Conservation (phyloP, 2,329 filamentous ascomycete species). For the Madurella mycetomatis region DNA sequence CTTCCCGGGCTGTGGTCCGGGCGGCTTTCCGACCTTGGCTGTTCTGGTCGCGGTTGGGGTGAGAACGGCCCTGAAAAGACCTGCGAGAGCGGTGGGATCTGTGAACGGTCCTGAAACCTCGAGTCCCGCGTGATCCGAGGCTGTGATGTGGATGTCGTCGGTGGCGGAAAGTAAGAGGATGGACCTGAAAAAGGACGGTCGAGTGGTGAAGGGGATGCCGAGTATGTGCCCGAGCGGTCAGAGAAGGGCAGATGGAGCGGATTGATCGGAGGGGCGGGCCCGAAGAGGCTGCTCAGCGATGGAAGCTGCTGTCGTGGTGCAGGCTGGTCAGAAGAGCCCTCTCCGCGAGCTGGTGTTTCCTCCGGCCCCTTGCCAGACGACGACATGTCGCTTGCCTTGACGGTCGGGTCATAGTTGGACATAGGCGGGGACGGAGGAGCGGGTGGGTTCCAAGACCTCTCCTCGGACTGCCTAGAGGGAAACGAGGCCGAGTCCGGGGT, state of each 20-base stretch:
- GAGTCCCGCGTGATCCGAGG: slow-evolving; percentile 45
- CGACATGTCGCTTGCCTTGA: slow-evolving; percentile 41
- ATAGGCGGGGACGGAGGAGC: slow-evolving; percentile 51
- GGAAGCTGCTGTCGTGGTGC: slow-evolving; percentile 47
- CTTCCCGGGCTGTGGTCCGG: slow-evolving; percentile 34
- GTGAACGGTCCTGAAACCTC: slow-evolving; percentile 42
- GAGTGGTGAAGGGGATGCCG: slow-evolving; percentile 40
- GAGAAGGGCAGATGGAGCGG: slow-evolving; percentile 43
- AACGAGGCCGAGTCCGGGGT: slow-evolving; percentile 48
- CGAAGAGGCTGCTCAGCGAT: slow-evolving; percentile 54
- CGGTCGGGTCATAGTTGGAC: slow-evolving; percentile 52
- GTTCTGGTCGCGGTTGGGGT: slow-evolving; percentile 41
- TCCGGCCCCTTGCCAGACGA: slow-evolving; percentile 39
- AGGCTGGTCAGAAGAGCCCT: slow-evolving; percentile 27
- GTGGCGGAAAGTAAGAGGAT: slow-evolving; percentile 43
- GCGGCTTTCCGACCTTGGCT: slow-evolving; percentile 32
- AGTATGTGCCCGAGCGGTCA: slow-evolving; percentile 42
- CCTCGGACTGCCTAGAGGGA: slow-evolving; percentile 41
- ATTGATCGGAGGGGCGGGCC: slow-evolving; percentile 43
- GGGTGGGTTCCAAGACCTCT: slow-evolving; percentile 42
- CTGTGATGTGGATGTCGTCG: slow-evolving; percentile 35
- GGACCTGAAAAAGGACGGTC: slow-evolving; percentile 40
- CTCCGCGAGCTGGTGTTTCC: slow-evolving; percentile 35
- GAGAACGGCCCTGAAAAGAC: slow-evolving; percentile 43
- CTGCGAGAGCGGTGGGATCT: slow-evolving; percentile 29